Evolutionary conservation across 169 alveolate species (phyloP).

Genomic region (Haemoproteus tartakovskyi): DNA sequence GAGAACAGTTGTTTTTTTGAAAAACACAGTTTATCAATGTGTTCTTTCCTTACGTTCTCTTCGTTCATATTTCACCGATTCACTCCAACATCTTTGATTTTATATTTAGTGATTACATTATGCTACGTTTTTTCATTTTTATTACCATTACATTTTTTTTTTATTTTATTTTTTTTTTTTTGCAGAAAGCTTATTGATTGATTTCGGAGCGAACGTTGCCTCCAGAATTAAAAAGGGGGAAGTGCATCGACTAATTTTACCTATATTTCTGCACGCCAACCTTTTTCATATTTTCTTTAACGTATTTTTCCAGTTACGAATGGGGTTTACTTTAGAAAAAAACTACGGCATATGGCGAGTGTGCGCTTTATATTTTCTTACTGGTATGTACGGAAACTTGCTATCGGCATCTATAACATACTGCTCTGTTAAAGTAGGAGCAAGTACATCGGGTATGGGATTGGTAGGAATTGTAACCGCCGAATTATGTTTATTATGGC

Average conservation of each 20-base stretch:
- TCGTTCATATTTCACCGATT: too few species aligned
- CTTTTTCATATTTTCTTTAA: constrained; percentile 81
- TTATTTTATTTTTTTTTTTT: constrained; percentile 8
- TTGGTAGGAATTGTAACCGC: constrained; percentile 80
- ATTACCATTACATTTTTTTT: too few species aligned
- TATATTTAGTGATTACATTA: too few species aligned
- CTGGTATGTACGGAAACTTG: constrained; percentile 79
- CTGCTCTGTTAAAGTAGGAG: constrained; percentile 81
- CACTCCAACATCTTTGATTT: too few species aligned
- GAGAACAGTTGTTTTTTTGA: too few species aligned
- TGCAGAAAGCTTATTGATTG: constrained; percentile 62
- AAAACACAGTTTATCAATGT: too few species aligned
- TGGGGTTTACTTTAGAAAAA: constrained; percentile 79
- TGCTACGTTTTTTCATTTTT: too few species aligned
- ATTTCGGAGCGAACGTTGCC: constrained; percentile 79
- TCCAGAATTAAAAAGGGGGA: constrained; percentile 78
- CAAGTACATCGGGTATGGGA: constrained; percentile 86
- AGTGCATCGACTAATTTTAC: constrained; percentile 80
- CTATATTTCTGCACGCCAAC: constrained; percentile 80
- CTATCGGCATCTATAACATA: constrained; percentile 77
- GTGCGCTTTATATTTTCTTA: constrained; percentile 68
- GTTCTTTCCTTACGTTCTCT: too few species aligned
- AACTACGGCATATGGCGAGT: constrained; percentile 75
- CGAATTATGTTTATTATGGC: constrained; percentile 81
- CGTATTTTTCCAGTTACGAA: constrained; percentile 79